A percentile compares a stretch with the other conserved stretches of the same genome.
Conservation (phyloP, 2,329 filamentous ascomycete species). For the Penicillium hordei region DNA sequence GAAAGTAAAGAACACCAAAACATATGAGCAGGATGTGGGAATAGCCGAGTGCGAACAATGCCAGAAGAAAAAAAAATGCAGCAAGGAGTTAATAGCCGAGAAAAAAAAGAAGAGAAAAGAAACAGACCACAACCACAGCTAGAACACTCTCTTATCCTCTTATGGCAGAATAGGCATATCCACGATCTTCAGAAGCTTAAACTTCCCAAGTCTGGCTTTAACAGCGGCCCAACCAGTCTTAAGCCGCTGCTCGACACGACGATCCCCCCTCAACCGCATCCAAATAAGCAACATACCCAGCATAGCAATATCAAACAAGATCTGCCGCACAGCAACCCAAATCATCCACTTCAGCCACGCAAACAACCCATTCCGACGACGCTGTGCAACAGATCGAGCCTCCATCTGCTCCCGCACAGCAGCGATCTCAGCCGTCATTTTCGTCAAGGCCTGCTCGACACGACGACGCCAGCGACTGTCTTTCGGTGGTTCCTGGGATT, state of each 20-base stretch:
- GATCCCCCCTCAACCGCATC: slow-evolving; percentile 45
- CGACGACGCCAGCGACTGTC: slow-evolving; percentile 71
- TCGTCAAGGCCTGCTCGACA: slow-evolving; percentile 81
- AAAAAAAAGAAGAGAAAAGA: neutral
- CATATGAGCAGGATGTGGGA: neutral
- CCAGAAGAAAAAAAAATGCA: slow-evolving; percentile 1
- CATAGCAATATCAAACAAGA: slow-evolving; percentile 66
- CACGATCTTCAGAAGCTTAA: slow-evolving; percentile 28
- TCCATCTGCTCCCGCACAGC: slow-evolving; percentile 89
- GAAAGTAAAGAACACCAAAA: slow-evolving; percentile 3
- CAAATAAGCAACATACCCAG: slow-evolving; percentile 45
- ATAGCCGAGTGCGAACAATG: neutral
- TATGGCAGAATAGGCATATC: slow-evolving; percentile 30
- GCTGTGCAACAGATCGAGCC: slow-evolving; percentile 68
- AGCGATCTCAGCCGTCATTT: slow-evolving; percentile 88
- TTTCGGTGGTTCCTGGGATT: slow-evolving; percentile 64
- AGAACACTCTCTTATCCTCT: neutral
- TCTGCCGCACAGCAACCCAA: slow-evolving; percentile 70
- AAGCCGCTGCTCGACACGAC: slow-evolving; percentile 42
- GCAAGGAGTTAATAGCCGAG: neutral
- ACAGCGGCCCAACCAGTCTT: slow-evolving; percentile 35
- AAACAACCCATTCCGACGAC: slow-evolving; percentile 62
- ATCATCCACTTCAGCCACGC: slow-evolving; percentile 71
- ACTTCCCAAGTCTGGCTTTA: slow-evolving; percentile 32
- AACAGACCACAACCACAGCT: neutral